Evolutionary conservation across 352 stramenopile species (phyloP), one percentile per base, ranked within the genome.

Genomic region (Phytopythium cucurbitacearum): DNA sequence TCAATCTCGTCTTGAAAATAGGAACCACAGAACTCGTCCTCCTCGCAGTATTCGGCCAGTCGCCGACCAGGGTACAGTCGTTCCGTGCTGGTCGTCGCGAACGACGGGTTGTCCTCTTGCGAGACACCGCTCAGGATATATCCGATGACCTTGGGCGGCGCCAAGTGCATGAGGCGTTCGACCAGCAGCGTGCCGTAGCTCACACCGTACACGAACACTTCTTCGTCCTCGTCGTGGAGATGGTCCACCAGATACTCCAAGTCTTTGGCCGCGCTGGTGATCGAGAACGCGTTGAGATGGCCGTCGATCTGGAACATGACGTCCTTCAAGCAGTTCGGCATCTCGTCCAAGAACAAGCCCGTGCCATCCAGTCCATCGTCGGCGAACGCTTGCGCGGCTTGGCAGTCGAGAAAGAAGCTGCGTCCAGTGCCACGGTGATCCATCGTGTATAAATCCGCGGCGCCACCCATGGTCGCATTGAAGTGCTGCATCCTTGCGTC

Each of bases 391-490:
- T 82, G 61, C 0, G 74, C 67, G 0, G 71, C 74, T 2, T 71
- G 44, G 39, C 71, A 85, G 37, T 71, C 56, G 13, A 85, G 58
- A 34, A 67, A 65, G 15, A 44, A 54, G 48, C 70, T 81, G 10
- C 74, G 66, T 4, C 66, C 74, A 3, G 74, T 82, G 33, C 74
- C 74, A 10, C 71, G 74, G 43, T 85, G 74, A 51, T 82, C 74
- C 54, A 85, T 62, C 12, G 74, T 82, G 67, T 80, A 83, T 3
- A 83, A 10, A 32, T 64, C 21, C 21, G 44, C 36, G 28, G 36
- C 3, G 36, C 48, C 6, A 9, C 48, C 5, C 45, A n/a, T 15
- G 7, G 45, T 51, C 45, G 13, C 2, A 34, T 51, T 51, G 13
- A 51, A 15, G 33, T 33, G 12, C 33, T 32, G 13, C 12, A 51